Evolutionary conservation across 495 filamentous ascomycete species (phyloP).

Genomic region (Aspergillus saccharolyticus): DNA sequence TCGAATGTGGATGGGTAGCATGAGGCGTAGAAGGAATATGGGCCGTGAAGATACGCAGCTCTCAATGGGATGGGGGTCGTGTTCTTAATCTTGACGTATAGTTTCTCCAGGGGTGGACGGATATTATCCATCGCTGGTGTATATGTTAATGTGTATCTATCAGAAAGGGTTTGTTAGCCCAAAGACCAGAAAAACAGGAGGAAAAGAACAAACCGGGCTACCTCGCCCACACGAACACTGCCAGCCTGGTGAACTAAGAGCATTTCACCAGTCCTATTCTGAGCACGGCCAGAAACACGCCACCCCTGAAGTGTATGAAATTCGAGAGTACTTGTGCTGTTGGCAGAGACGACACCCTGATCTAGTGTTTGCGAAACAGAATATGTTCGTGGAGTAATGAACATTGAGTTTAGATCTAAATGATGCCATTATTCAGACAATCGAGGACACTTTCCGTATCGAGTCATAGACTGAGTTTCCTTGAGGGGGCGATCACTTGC

Average conservation of each 20-base stretch:
- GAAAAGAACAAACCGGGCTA: constrained; percentile 54
- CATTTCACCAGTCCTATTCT: constrained; percentile 51
- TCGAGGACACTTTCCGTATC: neutral
- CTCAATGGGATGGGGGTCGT: constrained; percentile 85
- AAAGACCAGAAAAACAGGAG: neutral
- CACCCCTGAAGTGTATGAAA: constrained; percentile 41
- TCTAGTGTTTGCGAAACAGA: constrained; percentile 41
- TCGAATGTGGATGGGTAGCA: constrained; percentile 76
- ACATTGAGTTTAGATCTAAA: constrained; percentile 31
- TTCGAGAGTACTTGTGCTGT: constrained; percentile 18
- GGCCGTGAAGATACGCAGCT: constrained; percentile 92
- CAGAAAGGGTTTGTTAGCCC: constrained; percentile 2
- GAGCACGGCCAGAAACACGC: constrained; percentile 23
- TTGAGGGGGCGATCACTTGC: too few species aligned
- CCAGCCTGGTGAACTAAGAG: constrained; percentile 84
- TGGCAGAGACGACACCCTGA: constrained; percentile 19
- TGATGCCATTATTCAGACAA: constrained; percentile 20
- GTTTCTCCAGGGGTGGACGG: constrained; percentile 68
- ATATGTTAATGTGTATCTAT: constrained; percentile 86
- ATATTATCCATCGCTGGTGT: constrained; percentile 83
- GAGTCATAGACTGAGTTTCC: neutral
- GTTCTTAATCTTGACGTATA: constrained; percentile 85
- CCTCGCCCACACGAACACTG: constrained; percentile 86
- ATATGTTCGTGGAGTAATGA: constrained; percentile 48
- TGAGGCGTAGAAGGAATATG: constrained; percentile 83